These are phyloP conservation scores for Pleurotus salmoneostramineus DNA, from an alignment of 768 basidiomycete genomes.

Conservation along the genomic window DNA sequence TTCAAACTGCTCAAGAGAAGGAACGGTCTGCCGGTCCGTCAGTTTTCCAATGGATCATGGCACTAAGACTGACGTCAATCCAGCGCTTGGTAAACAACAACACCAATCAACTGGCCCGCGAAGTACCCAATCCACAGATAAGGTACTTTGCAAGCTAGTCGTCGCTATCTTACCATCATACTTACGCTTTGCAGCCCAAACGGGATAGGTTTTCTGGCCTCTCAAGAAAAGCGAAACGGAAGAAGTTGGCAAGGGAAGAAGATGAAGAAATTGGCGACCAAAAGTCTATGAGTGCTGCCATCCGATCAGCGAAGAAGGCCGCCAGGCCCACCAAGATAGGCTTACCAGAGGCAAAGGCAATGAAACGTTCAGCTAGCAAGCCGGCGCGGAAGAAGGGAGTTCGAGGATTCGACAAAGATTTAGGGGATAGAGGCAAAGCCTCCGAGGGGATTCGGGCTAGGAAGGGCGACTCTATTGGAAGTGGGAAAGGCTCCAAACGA, in stretches of 20 bases:
- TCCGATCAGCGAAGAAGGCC: conserved; percentile 85
- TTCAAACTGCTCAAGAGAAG: conserved; percentile 87
- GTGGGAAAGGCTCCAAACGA: conserved; percentile 21
- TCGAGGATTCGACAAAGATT: conserved; percentile 51
- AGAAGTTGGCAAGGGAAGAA: conserved; percentile 82
- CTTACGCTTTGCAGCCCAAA: conserved; percentile 47
- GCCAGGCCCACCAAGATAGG: conserved; percentile 74
- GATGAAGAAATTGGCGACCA: conserved; percentile 61
- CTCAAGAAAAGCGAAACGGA: conserved; percentile 81
- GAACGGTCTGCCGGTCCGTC: conserved; percentile 67
- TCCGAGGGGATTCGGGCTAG: conserved; percentile 63
- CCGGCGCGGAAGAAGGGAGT: conserved; percentile 30
- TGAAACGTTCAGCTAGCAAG: conserved; percentile 26
- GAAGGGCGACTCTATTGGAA: conserved; percentile 53
- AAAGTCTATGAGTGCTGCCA: conserved; percentile 62
- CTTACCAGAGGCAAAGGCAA: conserved; percentile 30
- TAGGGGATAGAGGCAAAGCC: conserved; percentile 35
- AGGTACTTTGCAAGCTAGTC: conserved; percentile 29
- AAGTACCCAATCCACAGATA: conserved; percentile 32
- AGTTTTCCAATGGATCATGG: not conserved
- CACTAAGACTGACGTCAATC: not conserved
- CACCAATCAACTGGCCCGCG: conserved; percentile 52
- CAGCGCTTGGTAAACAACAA: conserved; percentile 74
- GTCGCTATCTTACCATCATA: not conserved
- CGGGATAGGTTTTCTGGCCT: conserved; percentile 79